A percentile compares a stretch with the other conserved stretches of the same genome.
phyloP scores from a whole-genome alignment of 331 rosid species.

The Rhamnella rubrinervis region DNA sequence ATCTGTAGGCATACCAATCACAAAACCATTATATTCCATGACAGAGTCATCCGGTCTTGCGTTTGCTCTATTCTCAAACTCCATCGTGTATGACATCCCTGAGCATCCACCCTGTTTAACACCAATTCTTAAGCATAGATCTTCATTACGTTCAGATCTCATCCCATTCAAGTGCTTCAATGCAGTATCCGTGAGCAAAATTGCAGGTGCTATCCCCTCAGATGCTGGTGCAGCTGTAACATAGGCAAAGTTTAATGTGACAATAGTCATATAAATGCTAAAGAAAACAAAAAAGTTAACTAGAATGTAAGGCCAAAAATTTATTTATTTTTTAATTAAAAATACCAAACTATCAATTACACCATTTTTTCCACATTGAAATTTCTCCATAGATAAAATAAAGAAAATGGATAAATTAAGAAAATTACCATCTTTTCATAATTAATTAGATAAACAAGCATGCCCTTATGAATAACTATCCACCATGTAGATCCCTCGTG shows the following conservation, averaged over 20 bases:
- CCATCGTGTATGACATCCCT: slow-evolving; percentile 98
- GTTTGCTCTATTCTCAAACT: slow-evolving; percentile 73
- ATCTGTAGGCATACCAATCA: slow-evolving; percentile 57
- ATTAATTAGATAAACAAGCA: too few relatives aligned
- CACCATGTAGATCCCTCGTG: too few relatives aligned
- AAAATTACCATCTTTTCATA: not conserved
- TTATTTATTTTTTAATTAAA: not conserved
- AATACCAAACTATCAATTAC: not conserved
- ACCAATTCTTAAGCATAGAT: slow-evolving; percentile 90
- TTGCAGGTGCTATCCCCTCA: slow-evolving; percentile 73
- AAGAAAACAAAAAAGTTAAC: not conserved
- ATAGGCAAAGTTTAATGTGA: not conserved
- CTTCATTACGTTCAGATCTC: slow-evolving; percentile 71
- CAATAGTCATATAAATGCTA: slow-evolving; percentile 2
- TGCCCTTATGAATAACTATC: too few relatives aligned
- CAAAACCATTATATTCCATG: slow-evolving; percentile 79
- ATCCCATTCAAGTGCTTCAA: slow-evolving; percentile 86
- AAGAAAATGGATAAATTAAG: not conserved
- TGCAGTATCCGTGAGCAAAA: slow-evolving; percentile 68
- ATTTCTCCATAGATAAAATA: not conserved
- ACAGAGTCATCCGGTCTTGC: slow-evolving; percentile 79
- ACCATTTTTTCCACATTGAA: not conserved
- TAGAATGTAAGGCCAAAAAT: not conserved
- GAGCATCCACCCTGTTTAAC: slow-evolving; percentile 99
- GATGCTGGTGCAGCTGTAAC: slow-evolving; percentile 68